These are phyloP conservation scores for Cicer judaicum DNA, from an alignment of 306 rosid genomes.

Conservation along the genomic window DNA sequence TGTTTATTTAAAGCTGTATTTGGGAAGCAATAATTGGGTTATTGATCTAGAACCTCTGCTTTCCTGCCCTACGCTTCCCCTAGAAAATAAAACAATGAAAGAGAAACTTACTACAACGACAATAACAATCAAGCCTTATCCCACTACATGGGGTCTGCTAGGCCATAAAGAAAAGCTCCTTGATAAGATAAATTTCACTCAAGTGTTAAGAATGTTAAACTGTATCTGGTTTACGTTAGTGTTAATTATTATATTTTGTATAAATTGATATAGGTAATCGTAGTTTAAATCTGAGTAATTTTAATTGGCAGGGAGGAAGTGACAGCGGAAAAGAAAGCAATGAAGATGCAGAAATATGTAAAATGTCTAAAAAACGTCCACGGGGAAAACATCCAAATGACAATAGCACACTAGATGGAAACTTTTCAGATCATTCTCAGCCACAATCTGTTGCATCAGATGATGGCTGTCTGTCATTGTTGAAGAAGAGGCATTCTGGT, in stretches of 20 bases:
- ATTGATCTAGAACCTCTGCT: slow-evolving; percentile 31
- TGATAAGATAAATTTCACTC: slow-evolving; percentile 18
- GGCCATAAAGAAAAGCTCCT: slow-evolving; percentile 14
- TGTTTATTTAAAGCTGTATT: slow-evolving; percentile 31
- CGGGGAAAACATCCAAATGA: slow-evolving; percentile 59
- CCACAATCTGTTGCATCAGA: slow-evolving; percentile 68
- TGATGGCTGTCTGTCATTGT: slow-evolving; percentile 78
- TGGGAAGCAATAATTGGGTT: slow-evolving; percentile 20
- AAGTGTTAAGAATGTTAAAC: slow-evolving; percentile 21
- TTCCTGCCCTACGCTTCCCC: not conserved
- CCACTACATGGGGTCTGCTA: slow-evolving; percentile 14
- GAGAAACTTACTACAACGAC: not conserved
- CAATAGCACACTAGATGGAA: slow-evolving; percentile 59
- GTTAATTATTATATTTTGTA: slow-evolving; percentile 7
- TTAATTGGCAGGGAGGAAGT: slow-evolving; percentile 82
- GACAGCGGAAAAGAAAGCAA: slow-evolving; percentile 82
- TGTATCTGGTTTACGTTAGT: slow-evolving; percentile 32
- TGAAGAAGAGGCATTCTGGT: slow-evolving; percentile 85
- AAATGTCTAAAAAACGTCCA: slow-evolving; percentile 64
- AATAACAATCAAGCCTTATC: slow-evolving; percentile 7
- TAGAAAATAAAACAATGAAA: slow-evolving; percentile 19
- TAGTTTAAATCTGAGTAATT: slow-evolving; percentile 41
- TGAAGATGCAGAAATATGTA: slow-evolving; percentile 60
- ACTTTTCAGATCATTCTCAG: slow-evolving; percentile 67
- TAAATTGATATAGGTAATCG: slow-evolving; percentile 30